phyloP scores from a whole-genome alignment of 176 grass and related monocot genomes.

The Aegilops longissima region DNA sequence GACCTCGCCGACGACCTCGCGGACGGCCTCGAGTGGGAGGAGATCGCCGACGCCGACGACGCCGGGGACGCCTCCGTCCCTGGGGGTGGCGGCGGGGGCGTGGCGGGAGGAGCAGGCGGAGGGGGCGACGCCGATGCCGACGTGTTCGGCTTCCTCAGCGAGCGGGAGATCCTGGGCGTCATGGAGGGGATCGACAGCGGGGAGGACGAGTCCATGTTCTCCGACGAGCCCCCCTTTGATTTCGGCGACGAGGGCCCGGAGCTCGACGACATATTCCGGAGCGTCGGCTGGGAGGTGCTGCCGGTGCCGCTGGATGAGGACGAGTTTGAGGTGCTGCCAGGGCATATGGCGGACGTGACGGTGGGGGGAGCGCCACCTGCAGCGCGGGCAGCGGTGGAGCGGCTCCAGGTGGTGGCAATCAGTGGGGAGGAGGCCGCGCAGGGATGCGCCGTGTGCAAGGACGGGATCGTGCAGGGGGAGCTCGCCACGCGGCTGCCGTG shows the following conservation, averaged over 20 bases:
- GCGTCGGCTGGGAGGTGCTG: conserved; percentile 65
- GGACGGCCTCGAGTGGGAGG: conserved; percentile 59
- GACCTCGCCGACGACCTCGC: conserved; percentile 25
- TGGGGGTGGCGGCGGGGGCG: neutral
- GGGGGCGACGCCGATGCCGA: neutral
- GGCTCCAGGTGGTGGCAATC: conserved; percentile 47
- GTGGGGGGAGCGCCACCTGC: conserved; percentile 55
- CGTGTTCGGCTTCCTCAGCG: conserved; percentile 45
- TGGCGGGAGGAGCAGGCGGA: neutral
- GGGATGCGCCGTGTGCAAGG: conserved; percentile 73
- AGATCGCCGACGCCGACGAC: conserved; percentile 33
- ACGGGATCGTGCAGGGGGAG: conserved; percentile 53
- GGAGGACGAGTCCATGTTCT: conserved; percentile 50
- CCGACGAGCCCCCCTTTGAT: conserved; percentile 42
- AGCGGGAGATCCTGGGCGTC: conserved; percentile 55
- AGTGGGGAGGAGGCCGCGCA: conserved; percentile 11
- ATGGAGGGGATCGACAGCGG: conserved; percentile 51
- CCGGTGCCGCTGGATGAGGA: conserved; percentile 33
- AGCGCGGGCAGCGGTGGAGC: conserved; percentile 46
- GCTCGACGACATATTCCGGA: conserved; percentile 33
- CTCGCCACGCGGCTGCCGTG: conserved; percentile 59
- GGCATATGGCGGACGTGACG: conserved; percentile 34
- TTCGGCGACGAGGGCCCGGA: conserved; percentile 44
- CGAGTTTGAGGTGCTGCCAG: conserved; percentile 63
- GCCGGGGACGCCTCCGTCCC: neutral